Conservation (phyloP, 73 alveolate genomes). For the Symbiodinium natans region DNA sequence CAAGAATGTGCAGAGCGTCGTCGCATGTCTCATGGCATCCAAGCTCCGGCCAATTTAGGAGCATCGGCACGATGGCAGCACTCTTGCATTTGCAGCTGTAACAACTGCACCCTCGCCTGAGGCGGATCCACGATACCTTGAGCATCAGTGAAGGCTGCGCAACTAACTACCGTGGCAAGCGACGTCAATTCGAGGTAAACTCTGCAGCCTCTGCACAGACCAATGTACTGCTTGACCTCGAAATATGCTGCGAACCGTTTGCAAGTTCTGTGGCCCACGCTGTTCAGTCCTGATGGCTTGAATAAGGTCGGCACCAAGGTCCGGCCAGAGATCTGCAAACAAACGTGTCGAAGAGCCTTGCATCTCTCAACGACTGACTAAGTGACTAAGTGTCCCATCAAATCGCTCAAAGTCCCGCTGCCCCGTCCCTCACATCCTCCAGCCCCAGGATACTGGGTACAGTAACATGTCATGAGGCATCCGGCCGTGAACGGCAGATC, state of each 20-base stretch:
- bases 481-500: background rate
- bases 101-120: background rate
- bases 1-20: too few species aligned
- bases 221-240: slow-evolving; percentile 15
- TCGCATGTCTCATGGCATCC: too few species aligned
- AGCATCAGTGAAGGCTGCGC: too few species aligned
- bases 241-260: background rate
- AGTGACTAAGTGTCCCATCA: too few species aligned
- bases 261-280: background rate
- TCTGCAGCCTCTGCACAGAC: background rate
- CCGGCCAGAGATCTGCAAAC: slow-evolving; percentile 1
- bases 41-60: too few species aligned
- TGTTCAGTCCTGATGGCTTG: background rate
- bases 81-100: background rate
- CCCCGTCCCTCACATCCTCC: background rate
- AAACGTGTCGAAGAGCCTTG: slow-evolving; percentile 6
- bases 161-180: background rate
- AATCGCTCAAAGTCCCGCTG: background rate
- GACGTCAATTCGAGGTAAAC: background rate
- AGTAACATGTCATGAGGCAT: background rate
- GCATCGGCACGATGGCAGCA: too few species aligned
- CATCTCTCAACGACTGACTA: too few species aligned
- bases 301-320: background rate
- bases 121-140: background rate
- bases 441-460: background rate